These are phyloP conservation scores for Conidiobolus coronatus DNA, from an alignment of 371 early-diverging fungal genomes.

Conservation along the genomic window DNA sequence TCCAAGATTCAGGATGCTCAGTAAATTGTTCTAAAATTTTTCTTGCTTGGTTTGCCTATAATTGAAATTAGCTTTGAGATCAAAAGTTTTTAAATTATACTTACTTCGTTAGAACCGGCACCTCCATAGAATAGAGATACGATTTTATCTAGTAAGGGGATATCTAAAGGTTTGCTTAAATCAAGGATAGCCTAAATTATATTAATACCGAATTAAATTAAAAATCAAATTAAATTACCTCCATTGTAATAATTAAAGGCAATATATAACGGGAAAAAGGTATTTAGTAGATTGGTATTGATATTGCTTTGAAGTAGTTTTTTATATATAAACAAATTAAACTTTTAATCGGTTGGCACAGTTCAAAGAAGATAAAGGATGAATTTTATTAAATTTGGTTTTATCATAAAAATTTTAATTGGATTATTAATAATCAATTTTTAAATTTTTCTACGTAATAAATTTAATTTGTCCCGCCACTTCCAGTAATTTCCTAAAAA, in stretches of 20 bases:
- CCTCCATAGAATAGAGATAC: slow-evolving; percentile 52
- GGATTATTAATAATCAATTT: too few species aligned
- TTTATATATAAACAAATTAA: too few species aligned
- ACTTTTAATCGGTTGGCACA: too few species aligned
- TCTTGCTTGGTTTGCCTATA: slow-evolving; percentile 51
- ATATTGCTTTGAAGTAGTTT: too few species aligned
- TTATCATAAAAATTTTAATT: too few species aligned
- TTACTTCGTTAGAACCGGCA: slow-evolving; percentile 37
- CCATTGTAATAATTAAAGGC: slow-evolving; percentile 7
- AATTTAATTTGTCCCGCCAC: too few species aligned
- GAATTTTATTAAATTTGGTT: too few species aligned
- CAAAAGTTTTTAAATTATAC: slow-evolving; percentile 2
- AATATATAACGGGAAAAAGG: slow-evolving; percentile 1
- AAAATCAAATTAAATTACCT: slow-evolving; percentile 9
- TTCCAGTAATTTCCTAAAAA: too few species aligned
- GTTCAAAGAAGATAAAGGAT: neutral
- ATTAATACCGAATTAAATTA: neutral
- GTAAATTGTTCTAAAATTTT: slow-evolving; percentile 51
- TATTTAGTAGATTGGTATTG: too few species aligned
- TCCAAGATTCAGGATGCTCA: slow-evolving; percentile 95
- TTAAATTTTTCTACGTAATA: too few species aligned
- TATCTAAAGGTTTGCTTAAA: slow-evolving; percentile 68
- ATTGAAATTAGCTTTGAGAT: slow-evolving; percentile 20
- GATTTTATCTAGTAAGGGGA: slow-evolving; percentile 67
- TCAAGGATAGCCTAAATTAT: slow-evolving; percentile 51